phyloP scores from a whole-genome alignment of 352 stramenopile genomes.

The Albugo candida region DNA sequence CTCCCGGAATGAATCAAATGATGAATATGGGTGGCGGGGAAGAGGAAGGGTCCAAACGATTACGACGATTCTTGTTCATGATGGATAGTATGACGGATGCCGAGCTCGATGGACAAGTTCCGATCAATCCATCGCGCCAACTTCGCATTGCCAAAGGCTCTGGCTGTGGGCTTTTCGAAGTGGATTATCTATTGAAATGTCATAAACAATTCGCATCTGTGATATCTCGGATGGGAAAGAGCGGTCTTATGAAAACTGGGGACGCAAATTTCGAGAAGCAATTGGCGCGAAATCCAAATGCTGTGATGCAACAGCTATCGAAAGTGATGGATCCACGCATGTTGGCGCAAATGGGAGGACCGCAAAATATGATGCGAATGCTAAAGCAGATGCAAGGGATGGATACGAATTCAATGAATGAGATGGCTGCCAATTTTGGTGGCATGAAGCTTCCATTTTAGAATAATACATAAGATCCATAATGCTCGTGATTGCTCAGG shows the following conservation, averaged over 20 bases:
- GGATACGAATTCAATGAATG: conserved; percentile 44
- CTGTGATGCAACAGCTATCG: conserved; percentile 92
- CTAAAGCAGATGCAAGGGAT: conserved; percentile 88
- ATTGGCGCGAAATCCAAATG: conserved; percentile 91
- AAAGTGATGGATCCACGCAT: conserved; percentile 88
- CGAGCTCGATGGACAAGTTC: conserved; percentile 86
- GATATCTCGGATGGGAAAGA: conserved; percentile 95
- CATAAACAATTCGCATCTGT: conserved; percentile 93
- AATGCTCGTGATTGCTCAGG: no score
- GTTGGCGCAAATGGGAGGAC: conserved; percentile 70
- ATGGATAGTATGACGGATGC: conserved; percentile 98
- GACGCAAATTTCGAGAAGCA: conserved; percentile 81
- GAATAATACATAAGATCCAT: no score
- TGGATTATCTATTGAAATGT: conserved; percentile 87
- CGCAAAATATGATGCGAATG: conserved; percentile 83
- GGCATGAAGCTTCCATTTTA: conserved; percentile 73
- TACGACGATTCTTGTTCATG: conserved; percentile 97
- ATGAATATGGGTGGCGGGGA: conserved; percentile 84
- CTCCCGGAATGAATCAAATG: conserved; percentile 73
- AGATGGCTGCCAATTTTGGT: conserved; percentile 43
- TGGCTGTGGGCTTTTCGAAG: conserved; percentile 70
- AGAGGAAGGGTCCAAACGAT: conserved; percentile 79
- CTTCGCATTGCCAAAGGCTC: conserved; percentile 82
- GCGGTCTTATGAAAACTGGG: conserved; percentile 79
- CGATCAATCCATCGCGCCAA: conserved; percentile 45